Evolutionary conservation across 2,329 filamentous ascomycete species (phyloP).

Genomic region (Claviceps monticola): DNA sequence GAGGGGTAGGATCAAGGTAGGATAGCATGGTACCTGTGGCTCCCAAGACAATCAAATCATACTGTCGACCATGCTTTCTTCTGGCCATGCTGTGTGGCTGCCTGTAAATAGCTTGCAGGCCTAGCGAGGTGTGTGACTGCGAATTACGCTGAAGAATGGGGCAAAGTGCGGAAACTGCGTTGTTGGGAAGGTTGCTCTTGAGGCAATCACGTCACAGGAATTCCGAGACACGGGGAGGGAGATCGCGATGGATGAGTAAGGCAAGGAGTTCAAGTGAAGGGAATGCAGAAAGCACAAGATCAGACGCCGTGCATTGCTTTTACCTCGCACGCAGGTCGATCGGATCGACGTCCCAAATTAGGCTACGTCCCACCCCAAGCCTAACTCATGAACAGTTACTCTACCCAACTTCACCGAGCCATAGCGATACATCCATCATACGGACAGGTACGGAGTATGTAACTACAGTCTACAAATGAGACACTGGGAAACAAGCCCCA

Average conservation of each 20-base stretch:
- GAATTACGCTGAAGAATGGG: neutral
- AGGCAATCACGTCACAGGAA: neutral
- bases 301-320: too few relatives aligned
- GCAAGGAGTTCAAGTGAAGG: too few relatives aligned
- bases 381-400: neutral
- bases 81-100: constrained; percentile 24
- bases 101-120: neutral
- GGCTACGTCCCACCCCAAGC: neutral
- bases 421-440: too few relatives aligned
- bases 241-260: too few relatives aligned
- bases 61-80: constrained; percentile 37
- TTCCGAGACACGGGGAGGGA: neutral
- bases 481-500: too few relatives aligned
- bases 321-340: neutral
- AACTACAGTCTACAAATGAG: too few relatives aligned
- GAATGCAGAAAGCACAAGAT: too few relatives aligned
- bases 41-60: constrained; percentile 44
- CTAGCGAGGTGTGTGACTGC: neutral
- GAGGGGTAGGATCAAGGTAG: neutral
- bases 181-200: neutral
- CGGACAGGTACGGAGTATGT: too few relatives aligned
- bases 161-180: neutral
- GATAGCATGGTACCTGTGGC: constrained; percentile 33
- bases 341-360: neutral
- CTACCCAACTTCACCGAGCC: too few relatives aligned